Evolutionary conservation across 345 rosid species (phyloP), one percentile per base, ranked within the genome.

Genomic region (Dipteronia dyeriana): DNA sequence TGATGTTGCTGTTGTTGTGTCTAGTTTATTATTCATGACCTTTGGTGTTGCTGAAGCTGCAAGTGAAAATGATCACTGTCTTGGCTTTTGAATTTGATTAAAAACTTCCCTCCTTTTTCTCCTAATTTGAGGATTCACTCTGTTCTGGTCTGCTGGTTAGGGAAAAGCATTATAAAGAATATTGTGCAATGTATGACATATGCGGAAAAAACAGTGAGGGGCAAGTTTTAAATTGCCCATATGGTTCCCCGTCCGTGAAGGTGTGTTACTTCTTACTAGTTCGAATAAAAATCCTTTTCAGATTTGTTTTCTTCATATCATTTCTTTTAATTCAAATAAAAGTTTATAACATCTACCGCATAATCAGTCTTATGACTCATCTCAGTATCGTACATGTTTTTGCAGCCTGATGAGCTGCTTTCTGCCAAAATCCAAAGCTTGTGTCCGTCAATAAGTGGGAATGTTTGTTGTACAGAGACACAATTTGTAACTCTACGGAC

Each of bases 121-220:
- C 19, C 65, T 49, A 8, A n/a, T 54, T 61, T 49, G 83, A 47
- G 71, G 69, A 59, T 72, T 80, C 72, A 59, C 76, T 25, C 56
- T 59, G 67, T 66, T 77, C 76, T 79, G n/a, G 31, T 79, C 17
- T 74, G 14, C 74, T 80, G 80, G 22, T 75, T 78, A 86, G 91
- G 68, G 86, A 82, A 74, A 88, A 77, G 68, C 99, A 95, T 87
- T 84, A 94, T 31, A 84, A 83, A 70, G 98, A 88, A 34, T 92
- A 88, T 74, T 96, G 99, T 83, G 92, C 97, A 12, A 96, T 96
- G 99, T 96, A 94, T 73, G 95, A 86, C 85, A 92, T 96, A 64
- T 96, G 99, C 53, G 99, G 99, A 86, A 76, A 87, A 74, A 92
- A 97, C 43, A 84, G 82, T 69, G 99, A 96, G 74, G 99, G 99